Evolutionary conservation across 768 basidiomycete genomes (phyloP).

Genomic region (Mycena haematopus): DNA sequence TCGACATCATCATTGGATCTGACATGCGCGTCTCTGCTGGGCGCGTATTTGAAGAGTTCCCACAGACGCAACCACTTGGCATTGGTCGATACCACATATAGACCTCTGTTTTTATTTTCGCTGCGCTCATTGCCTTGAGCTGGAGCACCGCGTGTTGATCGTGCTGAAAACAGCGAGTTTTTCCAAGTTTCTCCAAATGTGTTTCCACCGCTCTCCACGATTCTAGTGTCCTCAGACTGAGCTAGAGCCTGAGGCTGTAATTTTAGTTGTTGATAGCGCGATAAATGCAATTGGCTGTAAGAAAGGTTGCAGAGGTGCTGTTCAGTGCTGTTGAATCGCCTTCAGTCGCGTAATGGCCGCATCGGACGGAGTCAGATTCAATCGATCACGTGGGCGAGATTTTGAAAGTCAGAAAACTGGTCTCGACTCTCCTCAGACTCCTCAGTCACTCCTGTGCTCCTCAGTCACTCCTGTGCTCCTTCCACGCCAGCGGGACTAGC

Average conservation of each 20-base stretch:
- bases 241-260: slow-evolving; percentile 1
- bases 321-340: not conserved
- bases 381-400: slow-evolving; percentile 12
- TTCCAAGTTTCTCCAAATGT: not conserved
- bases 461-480: not conserved
- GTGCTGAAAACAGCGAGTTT: not conserved
- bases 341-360: slow-evolving; percentile 16
- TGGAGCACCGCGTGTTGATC: not conserved
- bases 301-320: slow-evolving; percentile 10
- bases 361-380: slow-evolving; percentile 5
- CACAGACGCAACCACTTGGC: slow-evolving; percentile 12
- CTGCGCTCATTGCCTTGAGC: not conserved
- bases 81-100: slow-evolving; percentile 3
- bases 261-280: slow-evolving; percentile 9
- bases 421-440: no score
- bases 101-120: not conserved
- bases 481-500: slow-evolving; percentile 3
- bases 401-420: not conserved
- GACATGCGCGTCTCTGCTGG: not conserved
- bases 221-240: not conserved
- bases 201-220: not conserved
- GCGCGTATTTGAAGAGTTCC: not conserved
- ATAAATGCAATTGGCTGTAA: slow-evolving; percentile 16
- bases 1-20: not conserved
- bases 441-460: not conserved